Evolutionary conservation across 345 rosid species (phyloP), one percentile per base, ranked within the genome.

Genomic region (Arabidopsis suecica): DNA sequence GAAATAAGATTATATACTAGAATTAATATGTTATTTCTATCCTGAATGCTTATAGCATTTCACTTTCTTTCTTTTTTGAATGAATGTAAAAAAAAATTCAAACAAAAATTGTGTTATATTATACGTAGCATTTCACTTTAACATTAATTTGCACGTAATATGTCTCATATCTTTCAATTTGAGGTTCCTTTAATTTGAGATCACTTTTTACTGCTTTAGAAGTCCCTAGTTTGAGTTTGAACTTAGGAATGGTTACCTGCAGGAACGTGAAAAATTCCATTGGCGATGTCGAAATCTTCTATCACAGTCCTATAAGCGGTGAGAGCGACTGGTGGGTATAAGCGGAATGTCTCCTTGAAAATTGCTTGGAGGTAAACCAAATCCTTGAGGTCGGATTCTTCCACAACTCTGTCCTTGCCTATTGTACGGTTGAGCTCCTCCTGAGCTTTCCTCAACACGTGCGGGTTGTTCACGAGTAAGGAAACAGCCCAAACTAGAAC

Each of bases 291-390:
- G 53, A 61, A 67, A 23, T 74, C 78, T 34, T 78, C 80, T 1
- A 41, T 37, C 3, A 73, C 51, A 28, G 63, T 61, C 14, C 61
- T 76, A 3, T 55, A 80, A 16, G 69, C 68, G 7, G 54, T 42
- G 1, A 83, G 30, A 14, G 86, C 79, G 3, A 38, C 60, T 3
- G 86, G 61, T n/a, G 86, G 86, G 75, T 78, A 82, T 5, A 81
- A 36, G 3, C 84, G 70, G 56, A 85, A 3, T 42, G 84, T 77
- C 76, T 85, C 86, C 61, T 83, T 83, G 7, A 83, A 23, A 4
- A 82, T 48, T 3, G 82, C 83, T 51, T 82, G 59, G 5, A 57
- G 10, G 12, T 57, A 57, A n/a, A 33, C 23, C 13, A 57, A n/a
- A n/a, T 57, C 62, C 41, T 34, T 6, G 44, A 40, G 44, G 44